Conservation (phyloP, 345 rosid genomes). For the Psidium friedrichsthalianum region DNA sequence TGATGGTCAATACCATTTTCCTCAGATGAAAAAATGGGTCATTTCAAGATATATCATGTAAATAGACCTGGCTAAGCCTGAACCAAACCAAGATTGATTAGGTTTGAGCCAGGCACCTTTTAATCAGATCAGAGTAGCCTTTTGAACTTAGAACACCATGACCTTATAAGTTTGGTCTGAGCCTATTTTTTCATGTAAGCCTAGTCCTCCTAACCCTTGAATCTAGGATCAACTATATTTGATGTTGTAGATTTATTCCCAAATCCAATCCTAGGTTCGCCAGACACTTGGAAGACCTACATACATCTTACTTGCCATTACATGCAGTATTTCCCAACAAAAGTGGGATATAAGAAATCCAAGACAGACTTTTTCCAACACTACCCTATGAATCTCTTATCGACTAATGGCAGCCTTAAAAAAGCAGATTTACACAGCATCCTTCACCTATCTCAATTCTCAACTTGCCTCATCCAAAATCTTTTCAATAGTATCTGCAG, state of each 20-base stretch:
- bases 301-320: neutral
- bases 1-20: neutral
- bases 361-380: neutral
- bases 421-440: neutral
- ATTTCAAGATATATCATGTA: neutral
- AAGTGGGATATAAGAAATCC: neutral
- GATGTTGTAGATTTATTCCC: neutral
- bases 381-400: neutral
- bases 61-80: neutral
- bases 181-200: neutral
- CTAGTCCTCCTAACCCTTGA: neutral
- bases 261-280: neutral
- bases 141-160: neutral
- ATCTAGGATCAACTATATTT: neutral
- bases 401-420: neutral
- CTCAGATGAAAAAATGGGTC: neutral
- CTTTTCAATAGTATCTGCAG: neutral
- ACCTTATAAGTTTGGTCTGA: neutral
- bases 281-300: neutral
- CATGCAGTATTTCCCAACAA: neutral
- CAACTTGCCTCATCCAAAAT: neutral
- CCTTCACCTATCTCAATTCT: neutral
- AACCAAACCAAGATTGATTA: neutral
- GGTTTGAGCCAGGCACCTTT: neutral
- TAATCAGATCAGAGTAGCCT: neutral